Conservation (phyloP, 1,139 yeast species). For the Debaryomyces singareniensis region DNA sequence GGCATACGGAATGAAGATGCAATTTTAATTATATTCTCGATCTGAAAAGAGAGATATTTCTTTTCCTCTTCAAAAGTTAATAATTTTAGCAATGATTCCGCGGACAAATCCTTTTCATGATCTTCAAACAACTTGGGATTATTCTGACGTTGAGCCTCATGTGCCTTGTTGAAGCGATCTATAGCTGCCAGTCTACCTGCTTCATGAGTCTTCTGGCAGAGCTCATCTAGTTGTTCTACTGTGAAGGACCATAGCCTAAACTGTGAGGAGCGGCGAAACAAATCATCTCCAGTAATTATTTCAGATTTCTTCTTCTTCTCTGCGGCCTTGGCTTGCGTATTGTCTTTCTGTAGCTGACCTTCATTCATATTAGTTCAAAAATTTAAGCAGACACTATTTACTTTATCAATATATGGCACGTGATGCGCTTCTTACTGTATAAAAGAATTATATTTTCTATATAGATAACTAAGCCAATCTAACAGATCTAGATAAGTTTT, state of each 20-base stretch:
- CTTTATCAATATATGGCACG: not conserved
- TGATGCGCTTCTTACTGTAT: too few relatives aligned
- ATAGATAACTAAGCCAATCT: slow-evolving; percentile 53
- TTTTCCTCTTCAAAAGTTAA: slow-evolving; percentile 66
- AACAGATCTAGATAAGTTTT: slow-evolving; percentile 81
- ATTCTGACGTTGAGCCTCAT: slow-evolving; percentile 21
- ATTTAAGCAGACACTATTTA: not conserved
- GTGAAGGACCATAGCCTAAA: slow-evolving; percentile 83
- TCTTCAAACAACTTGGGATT: slow-evolving; percentile 22
- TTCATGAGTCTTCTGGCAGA: slow-evolving; percentile 44
- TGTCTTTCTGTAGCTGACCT: not conserved
- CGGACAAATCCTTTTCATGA: slow-evolving; percentile 29
- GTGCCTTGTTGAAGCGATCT: slow-evolving; percentile 24
- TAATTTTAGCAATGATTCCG: slow-evolving; percentile 29
- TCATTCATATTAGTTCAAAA: too few relatives aligned
- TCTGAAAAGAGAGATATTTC: slow-evolving; percentile 60
- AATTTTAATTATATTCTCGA: slow-evolving; percentile 60
- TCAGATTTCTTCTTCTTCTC: slow-evolving; percentile 6
- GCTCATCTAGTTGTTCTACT: slow-evolving; percentile 41
- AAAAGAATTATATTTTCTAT: too few relatives aligned
- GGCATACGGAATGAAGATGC: slow-evolving; percentile 41
- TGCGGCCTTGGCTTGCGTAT: slow-evolving; percentile 2
- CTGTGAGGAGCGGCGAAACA: slow-evolving; percentile 83
- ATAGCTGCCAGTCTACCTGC: slow-evolving; percentile 42
- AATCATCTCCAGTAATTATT: slow-evolving; percentile 63